Conservation (phyloP, 257 asterid species). For the Gentiana straminea region DNA sequence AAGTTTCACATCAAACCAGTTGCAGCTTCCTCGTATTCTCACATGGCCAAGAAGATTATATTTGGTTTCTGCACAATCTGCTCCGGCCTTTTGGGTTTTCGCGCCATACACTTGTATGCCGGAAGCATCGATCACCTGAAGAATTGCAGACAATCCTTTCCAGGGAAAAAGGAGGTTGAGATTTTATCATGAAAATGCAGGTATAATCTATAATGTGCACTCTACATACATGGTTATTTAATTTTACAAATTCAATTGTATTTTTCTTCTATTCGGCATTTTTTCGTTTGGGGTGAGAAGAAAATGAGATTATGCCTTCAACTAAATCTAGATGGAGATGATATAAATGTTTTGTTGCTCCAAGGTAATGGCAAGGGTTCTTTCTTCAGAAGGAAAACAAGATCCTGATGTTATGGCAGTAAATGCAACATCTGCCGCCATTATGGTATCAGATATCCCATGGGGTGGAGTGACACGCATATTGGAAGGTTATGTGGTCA, state of each 20-base stretch:
- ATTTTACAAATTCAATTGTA: neutral
- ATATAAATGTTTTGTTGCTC: constrained; percentile 1
- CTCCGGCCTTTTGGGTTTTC: constrained; percentile 48
- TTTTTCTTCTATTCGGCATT: neutral
- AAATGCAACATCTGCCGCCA: constrained; percentile 96
- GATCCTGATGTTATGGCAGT: constrained; percentile 99
- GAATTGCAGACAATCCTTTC: constrained; percentile 25
- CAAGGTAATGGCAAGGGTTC: constrained; percentile 82
- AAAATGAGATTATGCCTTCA: neutral
- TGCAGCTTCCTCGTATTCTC: constrained; percentile 31
- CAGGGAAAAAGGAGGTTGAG: constrained; percentile 68
- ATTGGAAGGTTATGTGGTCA: constrained; percentile 81
- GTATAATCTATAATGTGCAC: constrained; percentile 17
- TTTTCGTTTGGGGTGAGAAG: too few species aligned
- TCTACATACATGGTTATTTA: neutral
- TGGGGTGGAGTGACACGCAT: constrained; percentile 89
- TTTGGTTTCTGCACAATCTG: constrained; percentile 46
- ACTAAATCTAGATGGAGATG: constrained; percentile 6
- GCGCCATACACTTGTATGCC: constrained; percentile 20
- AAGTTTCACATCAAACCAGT: constrained; percentile 4
- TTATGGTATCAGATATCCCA: constrained; percentile 90
- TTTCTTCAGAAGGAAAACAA: constrained; percentile 87
- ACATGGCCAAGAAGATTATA: constrained; percentile 34
- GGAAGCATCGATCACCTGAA: constrained; percentile 21
- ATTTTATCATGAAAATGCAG: constrained; percentile 93